These are phyloP conservation scores for Podospora bellae-mahoneyi DNA, from an alignment of 495 filamentous ascomycete genomes.

Conservation along the genomic window DNA sequence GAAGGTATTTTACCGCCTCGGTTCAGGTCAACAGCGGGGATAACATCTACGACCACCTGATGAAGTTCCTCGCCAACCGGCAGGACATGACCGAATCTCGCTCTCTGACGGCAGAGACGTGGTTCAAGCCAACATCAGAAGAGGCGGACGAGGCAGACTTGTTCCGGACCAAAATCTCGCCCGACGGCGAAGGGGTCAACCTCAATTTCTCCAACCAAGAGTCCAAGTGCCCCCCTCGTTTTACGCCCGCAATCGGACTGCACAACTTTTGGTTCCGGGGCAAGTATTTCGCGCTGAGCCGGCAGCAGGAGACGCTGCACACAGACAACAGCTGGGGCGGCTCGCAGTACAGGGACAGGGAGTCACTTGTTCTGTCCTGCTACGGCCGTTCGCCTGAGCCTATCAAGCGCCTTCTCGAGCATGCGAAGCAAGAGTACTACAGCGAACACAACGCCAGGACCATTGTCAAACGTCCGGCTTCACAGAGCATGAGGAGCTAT, in stretches of 20 bases:
- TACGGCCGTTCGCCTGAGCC: constrained; percentile 50
- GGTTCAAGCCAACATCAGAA: constrained; percentile 50
- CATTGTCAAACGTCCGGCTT: constrained; percentile 47
- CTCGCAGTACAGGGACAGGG: constrained; percentile 38
- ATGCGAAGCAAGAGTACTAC: constrained; percentile 53
- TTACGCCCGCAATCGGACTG: constrained; percentile 39
- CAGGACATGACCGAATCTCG: constrained; percentile 50
- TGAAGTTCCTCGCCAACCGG: constrained; percentile 59
- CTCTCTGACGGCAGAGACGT: constrained; percentile 57
- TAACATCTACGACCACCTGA: constrained; percentile 58
- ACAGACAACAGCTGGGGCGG: constrained; percentile 26
- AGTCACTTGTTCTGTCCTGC: constrained; percentile 42
- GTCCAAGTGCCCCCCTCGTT: constrained; percentile 36
- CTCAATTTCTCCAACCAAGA: constrained; percentile 48
- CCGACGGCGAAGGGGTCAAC: constrained; percentile 35
- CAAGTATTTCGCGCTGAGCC: constrained; percentile 38
- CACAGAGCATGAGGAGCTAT: constrained; percentile 31
- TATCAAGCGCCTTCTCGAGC: constrained; percentile 58
- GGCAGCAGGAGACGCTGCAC: constrained; percentile 38
- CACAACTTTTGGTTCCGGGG: constrained; percentile 44
- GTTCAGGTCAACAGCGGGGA: constrained; percentile 56
- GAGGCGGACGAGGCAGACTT: constrained; percentile 46
- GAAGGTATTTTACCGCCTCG: constrained; percentile 50
- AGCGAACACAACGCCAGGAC: constrained; percentile 46
- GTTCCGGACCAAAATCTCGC: constrained; percentile 24